These are phyloP conservation scores for Polyporus arcularius DNA, from an alignment of 768 basidiomycete species.

Conservation along the genomic window DNA sequence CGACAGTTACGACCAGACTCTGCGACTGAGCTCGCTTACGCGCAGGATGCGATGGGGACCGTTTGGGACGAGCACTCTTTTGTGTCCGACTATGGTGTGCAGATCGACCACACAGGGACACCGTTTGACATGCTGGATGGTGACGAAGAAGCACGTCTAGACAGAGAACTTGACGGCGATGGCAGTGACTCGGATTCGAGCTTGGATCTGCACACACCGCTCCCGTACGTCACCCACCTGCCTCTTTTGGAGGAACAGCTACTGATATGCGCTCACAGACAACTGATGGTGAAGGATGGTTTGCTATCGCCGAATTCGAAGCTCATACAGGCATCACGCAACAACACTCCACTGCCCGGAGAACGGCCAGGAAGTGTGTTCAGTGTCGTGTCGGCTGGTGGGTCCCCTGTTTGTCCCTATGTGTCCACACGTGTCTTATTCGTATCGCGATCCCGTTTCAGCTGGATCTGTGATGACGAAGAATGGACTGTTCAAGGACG, in stretches of 20 bases:
- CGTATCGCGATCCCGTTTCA: not conserved
- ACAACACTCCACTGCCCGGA: constrained; percentile 17
- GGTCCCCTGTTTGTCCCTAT: constrained; percentile 8
- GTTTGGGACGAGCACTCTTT: constrained; percentile 31
- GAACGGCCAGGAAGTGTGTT: constrained; percentile 27
- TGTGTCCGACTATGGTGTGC: constrained; percentile 31
- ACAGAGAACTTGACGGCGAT: constrained; percentile 30
- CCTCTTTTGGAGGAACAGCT: not conserved
- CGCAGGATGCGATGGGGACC: constrained; percentile 13
- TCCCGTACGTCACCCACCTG: constrained; percentile 33
- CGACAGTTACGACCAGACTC: constrained; percentile 9
- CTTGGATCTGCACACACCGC: constrained; percentile 40
- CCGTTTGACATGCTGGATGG: constrained; percentile 23
- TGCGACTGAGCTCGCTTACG: constrained; percentile 19
- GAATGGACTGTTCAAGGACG: constrained; percentile 38
- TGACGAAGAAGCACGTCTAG: constrained; percentile 29
- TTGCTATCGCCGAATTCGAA: constrained; percentile 44
- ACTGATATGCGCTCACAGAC: constrained; percentile 24
- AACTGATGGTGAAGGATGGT: constrained; percentile 41
- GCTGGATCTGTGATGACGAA: constrained; percentile 33
- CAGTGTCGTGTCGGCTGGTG: constrained; percentile 30
- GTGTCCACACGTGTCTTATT: not conserved
- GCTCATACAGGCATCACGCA: constrained; percentile 28
- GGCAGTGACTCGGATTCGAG: constrained; percentile 37
- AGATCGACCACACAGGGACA: constrained; percentile 27